phyloP scores from a whole-genome alignment of 2,329 filamentous ascomycete genomes.

The Hymenotorrendiella dingleyae region DNA sequence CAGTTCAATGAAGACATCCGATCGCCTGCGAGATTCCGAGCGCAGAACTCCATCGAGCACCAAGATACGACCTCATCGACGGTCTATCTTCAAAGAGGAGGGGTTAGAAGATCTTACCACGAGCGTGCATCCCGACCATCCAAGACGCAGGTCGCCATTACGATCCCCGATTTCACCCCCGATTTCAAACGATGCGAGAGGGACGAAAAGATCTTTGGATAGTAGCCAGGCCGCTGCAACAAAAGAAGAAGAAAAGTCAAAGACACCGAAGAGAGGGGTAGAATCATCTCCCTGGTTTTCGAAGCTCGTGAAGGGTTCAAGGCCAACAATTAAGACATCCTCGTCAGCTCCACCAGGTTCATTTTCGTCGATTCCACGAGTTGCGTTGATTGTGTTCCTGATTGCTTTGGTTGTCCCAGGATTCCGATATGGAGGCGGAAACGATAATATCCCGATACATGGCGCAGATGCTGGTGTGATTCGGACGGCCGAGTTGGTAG shows the following conservation, averaged over 20 bases:
- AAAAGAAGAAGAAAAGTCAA: background rate
- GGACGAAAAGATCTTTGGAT: conserved; percentile 6
- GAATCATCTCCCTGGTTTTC: conserved; percentile 20
- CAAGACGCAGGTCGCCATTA: no score
- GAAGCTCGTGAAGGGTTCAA: conserved; percentile 16
- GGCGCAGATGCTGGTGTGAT: conserved; percentile 45
- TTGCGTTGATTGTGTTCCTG: conserved; percentile 43
- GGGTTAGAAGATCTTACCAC: conserved; percentile 24
- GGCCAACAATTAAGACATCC: conserved; percentile 38
- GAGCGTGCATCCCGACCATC: conserved; percentile 13
- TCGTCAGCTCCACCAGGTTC: conserved; percentile 39
- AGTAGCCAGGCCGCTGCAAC: background rate
- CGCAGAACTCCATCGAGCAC: conserved; percentile 5
- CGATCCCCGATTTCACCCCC: no score
- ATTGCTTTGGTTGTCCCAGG: conserved; percentile 46
- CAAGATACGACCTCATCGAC: conserved; percentile 15
- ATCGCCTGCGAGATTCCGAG: conserved; percentile 20
- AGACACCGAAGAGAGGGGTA: background rate
- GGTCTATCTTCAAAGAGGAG: conserved; percentile 23
- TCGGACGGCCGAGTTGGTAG: conserved; percentile 26
- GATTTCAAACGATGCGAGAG: conserved; percentile 4
- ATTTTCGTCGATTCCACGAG: conserved; percentile 37
- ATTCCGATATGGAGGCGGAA: conserved; percentile 35
- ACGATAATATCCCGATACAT: conserved; percentile 36
- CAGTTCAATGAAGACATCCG: conserved; percentile 19